Evolutionary conservation across 2,329 filamentous ascomycete species (phyloP), one percentile per base, ranked within the genome.

Genomic region (Botryotinia narcissicola): DNA sequence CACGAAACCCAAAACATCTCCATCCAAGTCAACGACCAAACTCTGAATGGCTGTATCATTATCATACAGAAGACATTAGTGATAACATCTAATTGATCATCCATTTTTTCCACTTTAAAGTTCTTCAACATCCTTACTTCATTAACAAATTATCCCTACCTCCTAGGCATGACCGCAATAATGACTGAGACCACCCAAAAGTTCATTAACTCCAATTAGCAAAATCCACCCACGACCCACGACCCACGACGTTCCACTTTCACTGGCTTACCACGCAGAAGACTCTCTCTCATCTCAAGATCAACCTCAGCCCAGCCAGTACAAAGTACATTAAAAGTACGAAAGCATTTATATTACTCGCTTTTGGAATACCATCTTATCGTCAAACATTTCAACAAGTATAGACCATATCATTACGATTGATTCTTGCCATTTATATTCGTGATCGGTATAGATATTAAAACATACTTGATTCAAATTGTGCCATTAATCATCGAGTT

Each of bases 401-500:
- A 44, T 29, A 63, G 37, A 29, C 37, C 61, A 8, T 63, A 63
- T 63, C n/a, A 29, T 32, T 63, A 29, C 37, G 37, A 44, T 62
- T 22, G n/a, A 32, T 44, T 48, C 14, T 42, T 68, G 22, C n/a
- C 48, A 42, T 68, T 32, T 32, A 14, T 57, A 42, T 37, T 57
- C 29, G 40, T 63, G 40, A 44, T 44, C n/a, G 29, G 37, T 61
- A 44, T 25, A 59, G 32, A 57, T 29, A 29, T 46, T 44, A 32
- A 35, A 9, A 32, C 35, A 42, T 46, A n/a, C 40, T 25, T 60
- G 51, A 29, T 54, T n/a, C 35, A 57, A 42, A 40, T 40, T 54
- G 46, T 54, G 46, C 22, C 48, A 68, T 57, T 22, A 54, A 67
- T 67, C 64, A 40, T 57, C 66, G 48, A 68, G 35, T 57, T 57